Evolutionary conservation across 345 rosid genomes (phyloP), one percentile per base, ranked within the genome.

Genomic region (Cardamine resedifolia): DNA sequence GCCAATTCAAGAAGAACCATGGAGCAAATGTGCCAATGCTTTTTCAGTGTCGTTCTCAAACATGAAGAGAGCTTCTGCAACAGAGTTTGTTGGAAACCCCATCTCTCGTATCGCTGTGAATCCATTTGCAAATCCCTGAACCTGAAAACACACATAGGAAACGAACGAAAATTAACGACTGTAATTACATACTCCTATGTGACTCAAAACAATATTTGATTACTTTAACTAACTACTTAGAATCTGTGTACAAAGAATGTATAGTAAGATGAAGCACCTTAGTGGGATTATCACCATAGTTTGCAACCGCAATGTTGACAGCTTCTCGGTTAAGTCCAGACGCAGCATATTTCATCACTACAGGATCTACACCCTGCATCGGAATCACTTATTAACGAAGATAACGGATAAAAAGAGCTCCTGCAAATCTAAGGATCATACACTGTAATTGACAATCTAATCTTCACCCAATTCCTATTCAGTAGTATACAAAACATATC

Each of bases 201-300:
- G 27, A 45, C 23, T 47, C 14, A 28, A 23, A 41, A 31, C 3
- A 8, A 30, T 19, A 48, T 9, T 3, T 24, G 53, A 43, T 39
- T 11, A 9, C 20, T 28, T 0, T 28, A 38, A 19, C 4, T 49
- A 36, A 49, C 38, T 34, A 19, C 2, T 31, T 58, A 34, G 50
- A 49, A 63, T 15, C 68, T 4, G 26, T 43, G 38, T 52, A 51
- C n/a, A 53, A 3, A 26, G 8, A 38, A 36, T 33, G 45, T 7
- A 24, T 19, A 62, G 14, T 24, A 19, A n/a, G 19, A 18, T 44
- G 10, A 60, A 47, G 7, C 69, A 90, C 98, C 94, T 90, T 89
- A 8, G 88, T 77, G 52, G 92, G 92, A 80, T 87, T 83, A 73
- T 93, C 98, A 66, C 98, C 97, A 64, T 85, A 93, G 77, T 81